phyloP scores from a whole-genome alignment of 2,329 filamentous ascomycete species.

The Didymella exigua region DNA sequence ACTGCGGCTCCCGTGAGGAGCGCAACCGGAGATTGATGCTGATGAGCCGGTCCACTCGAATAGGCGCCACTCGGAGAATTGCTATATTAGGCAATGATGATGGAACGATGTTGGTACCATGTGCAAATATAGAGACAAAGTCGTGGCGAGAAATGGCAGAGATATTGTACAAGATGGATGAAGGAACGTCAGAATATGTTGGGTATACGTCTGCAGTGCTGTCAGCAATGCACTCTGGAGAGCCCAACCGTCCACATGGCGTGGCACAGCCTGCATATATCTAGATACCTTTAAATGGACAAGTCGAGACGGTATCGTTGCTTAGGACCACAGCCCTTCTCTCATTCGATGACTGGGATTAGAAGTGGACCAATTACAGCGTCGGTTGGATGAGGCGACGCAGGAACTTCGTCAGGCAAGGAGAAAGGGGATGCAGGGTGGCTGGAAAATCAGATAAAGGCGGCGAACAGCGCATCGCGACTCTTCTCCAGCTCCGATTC shows the following conservation, averaged over 20 bases:
- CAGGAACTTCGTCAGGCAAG: conserved; percentile 43
- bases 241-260: conserved; percentile 24
- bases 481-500: conserved; percentile 35
- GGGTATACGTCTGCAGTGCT: conserved; percentile 30
- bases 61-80: conserved; percentile 39
- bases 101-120: conserved; percentile 31
- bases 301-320: conserved; percentile 38
- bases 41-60: conserved; percentile 17
- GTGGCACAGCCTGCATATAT: conserved; percentile 32
- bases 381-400: conserved; percentile 38
- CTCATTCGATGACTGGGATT: conserved; percentile 42
- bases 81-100: conserved; percentile 36
- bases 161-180: conserved; percentile 34
- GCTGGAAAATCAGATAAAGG: conserved; percentile 40
- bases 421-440: conserved; percentile 36
- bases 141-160: conserved; percentile 4
- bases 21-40: conserved; percentile 27
- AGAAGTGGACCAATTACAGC: conserved; percentile 42
- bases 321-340: conserved; percentile 29
- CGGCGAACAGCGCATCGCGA: conserved; percentile 49
- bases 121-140: conserved; percentile 17
- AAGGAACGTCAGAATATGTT: conserved; percentile 23
- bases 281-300: conserved; percentile 41
- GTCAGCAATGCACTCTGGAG: conserved; percentile 30
- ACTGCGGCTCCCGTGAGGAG: conserved; percentile 42